These are phyloP conservation scores for Carex parvula DNA, from an alignment of 176 grass and related monocot species.

Conservation along the genomic window DNA sequence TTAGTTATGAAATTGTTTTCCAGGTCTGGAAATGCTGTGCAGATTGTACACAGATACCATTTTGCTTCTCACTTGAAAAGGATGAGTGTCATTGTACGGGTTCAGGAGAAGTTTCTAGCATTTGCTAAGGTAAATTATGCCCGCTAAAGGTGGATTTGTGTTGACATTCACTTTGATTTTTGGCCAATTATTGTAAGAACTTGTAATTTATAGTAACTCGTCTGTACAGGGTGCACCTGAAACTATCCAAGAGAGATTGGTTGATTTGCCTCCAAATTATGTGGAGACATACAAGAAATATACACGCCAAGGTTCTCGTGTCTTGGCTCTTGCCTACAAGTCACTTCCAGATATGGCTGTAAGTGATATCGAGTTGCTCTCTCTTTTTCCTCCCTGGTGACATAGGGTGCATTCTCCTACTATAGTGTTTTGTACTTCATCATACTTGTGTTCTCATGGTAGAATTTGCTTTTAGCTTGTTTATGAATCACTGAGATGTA, in stretches of 20 bases:
- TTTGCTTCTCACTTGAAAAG: conserved; percentile 99
- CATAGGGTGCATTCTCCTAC: neutral
- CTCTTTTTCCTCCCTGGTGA: neutral
- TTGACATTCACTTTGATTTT: conserved; percentile 12
- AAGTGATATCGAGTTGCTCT: conserved; percentile 21
- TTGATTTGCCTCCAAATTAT: conserved; percentile 74
- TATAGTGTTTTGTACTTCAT: neutral
- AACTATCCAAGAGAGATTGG: conserved; percentile 93
- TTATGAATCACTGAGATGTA: neutral
- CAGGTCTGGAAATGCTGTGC: conserved; percentile 93
- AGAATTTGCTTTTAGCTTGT: neutral
- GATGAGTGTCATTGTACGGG: conserved; percentile 90
- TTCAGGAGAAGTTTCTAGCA: conserved; percentile 82
- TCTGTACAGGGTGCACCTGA: conserved; percentile 85
- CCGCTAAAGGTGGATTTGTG: neutral
- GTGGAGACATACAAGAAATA: conserved; percentile 98
- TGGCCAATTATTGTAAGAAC: neutral
- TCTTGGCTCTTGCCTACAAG: conserved; percentile 95
- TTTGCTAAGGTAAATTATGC: conserved; percentile 74
- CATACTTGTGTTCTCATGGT: neutral
- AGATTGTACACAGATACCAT: conserved; percentile 90
- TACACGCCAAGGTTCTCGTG: conserved; percentile 89
- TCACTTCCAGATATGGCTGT: conserved; percentile 92
- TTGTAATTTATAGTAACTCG: neutral
- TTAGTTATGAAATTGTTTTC: conserved; percentile 21